These are phyloP conservation scores for Pyrrhoderma lamaoense DNA, from an alignment of 1,284 basidiomycete genomes.

Conservation along the genomic window DNA sequence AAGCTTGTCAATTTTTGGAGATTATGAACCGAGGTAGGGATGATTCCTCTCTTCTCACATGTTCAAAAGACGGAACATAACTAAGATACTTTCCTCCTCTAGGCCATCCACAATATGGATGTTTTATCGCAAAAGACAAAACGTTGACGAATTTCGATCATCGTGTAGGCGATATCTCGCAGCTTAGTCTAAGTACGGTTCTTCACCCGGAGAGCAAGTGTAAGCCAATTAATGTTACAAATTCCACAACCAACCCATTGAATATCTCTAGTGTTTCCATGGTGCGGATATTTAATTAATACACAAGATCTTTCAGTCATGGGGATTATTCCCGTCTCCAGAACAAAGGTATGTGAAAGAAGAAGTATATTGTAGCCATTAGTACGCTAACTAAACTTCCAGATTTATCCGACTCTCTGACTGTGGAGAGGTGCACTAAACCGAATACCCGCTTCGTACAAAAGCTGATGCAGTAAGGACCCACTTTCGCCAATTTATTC, in stretches of 20 bases:
- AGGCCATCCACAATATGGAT: constrained; percentile 92
- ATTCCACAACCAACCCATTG: background rate
- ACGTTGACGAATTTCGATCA: constrained; percentile 81
- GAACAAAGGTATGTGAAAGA: constrained; percentile 41
- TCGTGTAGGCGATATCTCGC: constrained; percentile 13
- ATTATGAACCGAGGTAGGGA: constrained; percentile 76
- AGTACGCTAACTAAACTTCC: constrained; percentile 1
- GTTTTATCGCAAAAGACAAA: constrained; percentile 83
- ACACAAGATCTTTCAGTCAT: constrained; percentile 69
- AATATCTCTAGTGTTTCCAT: constrained; percentile 64
- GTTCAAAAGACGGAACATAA: background rate
- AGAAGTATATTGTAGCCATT: background rate
- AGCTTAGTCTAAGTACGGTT: constrained; percentile 12
- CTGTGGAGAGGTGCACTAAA: constrained; percentile 51
- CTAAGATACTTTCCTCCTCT: background rate
- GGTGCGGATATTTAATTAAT: constrained; percentile 82
- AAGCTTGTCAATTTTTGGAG: constrained; percentile 67
- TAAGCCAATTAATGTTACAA: constrained; percentile 33
- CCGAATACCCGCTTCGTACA: constrained; percentile 52
- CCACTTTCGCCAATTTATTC: background rate
- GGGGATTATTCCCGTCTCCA: constrained; percentile 67
- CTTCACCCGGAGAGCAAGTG: constrained; percentile 40
- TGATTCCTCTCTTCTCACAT: too few relatives aligned
- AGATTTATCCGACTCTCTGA: constrained; percentile 59
- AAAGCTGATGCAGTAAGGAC: constrained; percentile 59